Conservation (phyloP, 2,329 filamentous ascomycete genomes). For the Diplodia mutila region DNA sequence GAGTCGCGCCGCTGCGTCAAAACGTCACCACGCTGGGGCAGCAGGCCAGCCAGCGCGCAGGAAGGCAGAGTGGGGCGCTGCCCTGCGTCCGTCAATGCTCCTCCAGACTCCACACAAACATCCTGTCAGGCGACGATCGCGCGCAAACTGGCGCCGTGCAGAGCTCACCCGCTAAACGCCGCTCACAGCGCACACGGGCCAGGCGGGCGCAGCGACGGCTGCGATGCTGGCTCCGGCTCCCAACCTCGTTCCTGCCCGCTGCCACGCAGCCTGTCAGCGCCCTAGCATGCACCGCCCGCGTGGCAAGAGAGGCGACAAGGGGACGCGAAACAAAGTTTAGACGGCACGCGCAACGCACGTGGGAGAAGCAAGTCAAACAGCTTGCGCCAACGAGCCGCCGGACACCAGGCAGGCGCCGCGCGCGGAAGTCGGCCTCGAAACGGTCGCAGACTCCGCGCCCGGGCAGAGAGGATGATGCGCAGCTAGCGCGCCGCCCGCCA, state of each 20-base stretch:
- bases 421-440: conserved; percentile 15
- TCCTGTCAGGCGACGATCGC: conserved; percentile 20
- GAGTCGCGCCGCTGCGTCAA: not conserved
- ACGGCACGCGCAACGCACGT: conserved; percentile 1
- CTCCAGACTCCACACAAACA: conserved; percentile 18
- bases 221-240: not conserved
- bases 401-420: not conserved
- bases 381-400: conserved; percentile 16
- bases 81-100: conserved; percentile 15
- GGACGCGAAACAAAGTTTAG: conserved; percentile 21
- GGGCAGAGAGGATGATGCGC: conserved; percentile 11
- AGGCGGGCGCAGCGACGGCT: not conserved
- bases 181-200: not conserved
- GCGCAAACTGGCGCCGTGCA: conserved; percentile 3
- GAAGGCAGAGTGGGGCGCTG: not conserved
- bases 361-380: conserved; percentile 22
- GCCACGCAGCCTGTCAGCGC: not conserved
- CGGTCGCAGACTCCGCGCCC: conserved; percentile 9
- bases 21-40: conserved; percentile 7
- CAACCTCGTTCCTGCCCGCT: not conserved
- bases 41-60: not conserved
- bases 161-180: conserved; percentile 9
- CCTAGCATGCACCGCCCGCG: not conserved
- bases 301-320: conserved; percentile 1
- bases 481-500: conserved; percentile 19